Evolutionary conservation across 345 rosid genomes (phyloP).

Genomic region (Euphorbia tirucalli): DNA sequence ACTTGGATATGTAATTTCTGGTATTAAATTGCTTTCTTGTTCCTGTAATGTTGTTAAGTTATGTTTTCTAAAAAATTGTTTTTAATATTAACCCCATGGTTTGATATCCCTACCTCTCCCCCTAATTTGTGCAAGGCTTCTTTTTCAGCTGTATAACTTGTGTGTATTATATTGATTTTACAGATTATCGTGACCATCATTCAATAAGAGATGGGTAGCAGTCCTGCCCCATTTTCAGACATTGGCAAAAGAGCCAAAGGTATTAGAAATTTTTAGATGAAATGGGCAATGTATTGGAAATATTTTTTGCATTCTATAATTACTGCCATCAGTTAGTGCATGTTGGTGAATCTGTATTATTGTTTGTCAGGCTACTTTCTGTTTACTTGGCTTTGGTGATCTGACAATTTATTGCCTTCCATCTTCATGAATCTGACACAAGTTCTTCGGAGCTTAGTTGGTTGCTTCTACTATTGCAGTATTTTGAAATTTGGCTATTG

Average conservation of each 20-base stretch:
- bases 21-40: not conserved
- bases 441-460: not conserved
- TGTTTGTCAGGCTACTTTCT: not conserved
- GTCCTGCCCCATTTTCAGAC: conserved; percentile 75
- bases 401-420: not conserved
- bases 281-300: not conserved
- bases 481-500: not conserved
- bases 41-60: not conserved
- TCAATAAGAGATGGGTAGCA: conserved; percentile 48
- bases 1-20: not conserved
- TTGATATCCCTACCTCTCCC: not conserved
- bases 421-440: not conserved
- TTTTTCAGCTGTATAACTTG: not conserved
- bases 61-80: too few relatives aligned
- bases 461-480: not conserved
- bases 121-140: too few relatives aligned
- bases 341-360: not conserved
- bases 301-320: not conserved
- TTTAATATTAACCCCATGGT: not conserved
- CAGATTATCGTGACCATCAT: conserved; percentile 23
- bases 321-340: not conserved
- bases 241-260: conserved; percentile 79
- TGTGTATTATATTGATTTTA: not conserved
- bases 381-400: not conserved
- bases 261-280: conserved; percentile 7